Base-by-base conservation (phyloP, 176 grass and related monocot species). In the maize (Zea mays) region DNA sequence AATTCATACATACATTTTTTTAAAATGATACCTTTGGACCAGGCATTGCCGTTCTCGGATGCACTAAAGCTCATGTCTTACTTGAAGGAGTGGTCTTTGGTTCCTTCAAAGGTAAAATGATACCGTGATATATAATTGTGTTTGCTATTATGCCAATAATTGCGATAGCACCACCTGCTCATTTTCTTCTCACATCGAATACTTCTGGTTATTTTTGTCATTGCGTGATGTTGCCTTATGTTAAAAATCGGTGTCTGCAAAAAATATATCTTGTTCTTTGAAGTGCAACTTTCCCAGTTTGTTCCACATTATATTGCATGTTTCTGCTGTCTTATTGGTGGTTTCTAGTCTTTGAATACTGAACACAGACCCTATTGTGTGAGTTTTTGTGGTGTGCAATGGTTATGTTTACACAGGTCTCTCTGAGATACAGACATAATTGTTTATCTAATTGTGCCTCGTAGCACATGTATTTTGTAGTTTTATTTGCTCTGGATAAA, bases 1-100 rank as follows among this genome's bases (percentile, higher is more conserved):
- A 12, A 59, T 67, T 34, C 87, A 78, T 66, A 72, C 66, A 45
- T 78, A 58, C 17, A 35, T 76, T 60, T 77, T 61, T 67, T 7
- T 8, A 55, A 55, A 15, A 41, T 0, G 6, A 55, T 8, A 3
- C 47, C 15, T 59, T 48, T 81, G 41, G 77, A 69, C 52, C 85
- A 97, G 95, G 86, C 95, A 33, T 81, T 97, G 70, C 91, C 95
- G 17, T 97, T 97, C 80, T 97, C 95, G 39, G 95, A 97, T 74
- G 85, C 91, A 58, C 81, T 94, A 69, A 97, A 97, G 80, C 87
- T 97, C 62, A 92, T 97, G 87, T 86, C 89, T 86, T 97, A 92
- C 83, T 84, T 97, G 76, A 94, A 92, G 76, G 87, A 94, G 83
- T 97, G 95, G 95, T 86, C 85, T 69, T 74, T 79, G 38, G 81